Evolutionary conservation across 2,329 filamentous ascomycete genomes (phyloP).

Genomic region (Malbranchea zuffiana): DNA sequence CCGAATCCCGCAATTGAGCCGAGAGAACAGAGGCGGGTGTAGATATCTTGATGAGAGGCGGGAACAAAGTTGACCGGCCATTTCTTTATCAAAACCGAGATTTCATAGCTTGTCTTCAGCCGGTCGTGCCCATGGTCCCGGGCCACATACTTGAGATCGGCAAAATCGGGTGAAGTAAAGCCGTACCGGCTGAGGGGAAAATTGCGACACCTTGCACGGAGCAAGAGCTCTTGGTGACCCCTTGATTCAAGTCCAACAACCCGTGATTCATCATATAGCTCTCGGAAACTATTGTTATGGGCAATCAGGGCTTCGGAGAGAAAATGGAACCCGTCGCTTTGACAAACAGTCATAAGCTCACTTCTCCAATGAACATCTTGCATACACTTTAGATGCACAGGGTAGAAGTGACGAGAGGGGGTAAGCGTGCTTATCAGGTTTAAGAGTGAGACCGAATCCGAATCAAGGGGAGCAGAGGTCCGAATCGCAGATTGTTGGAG

Average conservation of each 20-base stretch:
- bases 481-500: constrained; percentile 37
- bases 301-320: not conserved
- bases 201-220: not conserved
- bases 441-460: constrained; percentile 29
- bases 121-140: not conserved
- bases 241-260: not conserved
- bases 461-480: constrained; percentile 37
- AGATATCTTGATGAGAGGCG: not conserved
- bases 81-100: not conserved
- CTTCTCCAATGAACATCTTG: not conserved
- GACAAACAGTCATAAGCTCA: not conserved
- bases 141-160: not conserved
- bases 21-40: not conserved
- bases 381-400: not conserved
- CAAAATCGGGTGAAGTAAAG: no score
- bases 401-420: not conserved
- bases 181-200: not conserved
- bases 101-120: not conserved
- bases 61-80: not conserved
- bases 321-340: not conserved
- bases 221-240: not conserved
- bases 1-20: not conserved
- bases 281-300: constrained; percentile 1
- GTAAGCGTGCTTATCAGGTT: constrained; percentile 21
- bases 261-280: not conserved